Conservation (phyloP, 2,329 filamentous ascomycete species). For the Torrubiella hemipterigena region DNA sequence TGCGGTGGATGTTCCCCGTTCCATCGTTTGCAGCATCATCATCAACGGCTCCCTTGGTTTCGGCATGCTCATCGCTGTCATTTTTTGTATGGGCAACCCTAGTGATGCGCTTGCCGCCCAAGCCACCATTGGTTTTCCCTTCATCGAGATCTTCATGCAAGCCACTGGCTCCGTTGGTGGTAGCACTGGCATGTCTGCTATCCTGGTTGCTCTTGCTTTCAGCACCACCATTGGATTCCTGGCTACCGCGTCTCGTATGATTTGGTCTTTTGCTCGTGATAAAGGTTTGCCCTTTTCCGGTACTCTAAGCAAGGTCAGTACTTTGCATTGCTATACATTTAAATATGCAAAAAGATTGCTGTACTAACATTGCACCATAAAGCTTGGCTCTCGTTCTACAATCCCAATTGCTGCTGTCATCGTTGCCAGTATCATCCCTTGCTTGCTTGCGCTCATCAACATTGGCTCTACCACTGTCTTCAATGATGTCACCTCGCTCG, state of each 20-base stretch:
- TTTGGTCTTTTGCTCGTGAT: constrained; percentile 37
- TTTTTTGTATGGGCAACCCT: constrained; percentile 41
- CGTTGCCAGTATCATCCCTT: constrained; percentile 14
- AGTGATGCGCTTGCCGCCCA: constrained; percentile 27
- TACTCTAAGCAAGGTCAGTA: constrained; percentile 13
- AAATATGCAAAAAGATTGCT: not conserved
- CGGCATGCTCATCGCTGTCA: constrained; percentile 41
- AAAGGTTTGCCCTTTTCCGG: constrained; percentile 18
- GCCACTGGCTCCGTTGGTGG: constrained; percentile 33
- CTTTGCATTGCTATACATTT: not conserved
- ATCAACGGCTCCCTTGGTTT: constrained; percentile 42
- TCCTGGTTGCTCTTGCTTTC: constrained; percentile 35
- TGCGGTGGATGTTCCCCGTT: constrained; percentile 33
- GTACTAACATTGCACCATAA: not conserved
- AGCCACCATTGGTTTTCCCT: constrained; percentile 44
- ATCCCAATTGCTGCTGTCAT: constrained; percentile 16
- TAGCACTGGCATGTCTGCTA: constrained; percentile 34
- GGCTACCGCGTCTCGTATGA: constrained; percentile 43
- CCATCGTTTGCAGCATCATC: constrained; percentile 33
- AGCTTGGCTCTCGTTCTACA: constrained; percentile 10
- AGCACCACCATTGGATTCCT: constrained; percentile 40
- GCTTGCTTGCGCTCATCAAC: constrained; percentile 20
- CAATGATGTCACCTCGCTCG: constrained; percentile 16
- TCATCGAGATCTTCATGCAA: constrained; percentile 45
- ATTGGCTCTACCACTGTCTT: constrained; percentile 18